Conservation (phyloP, 148 eudicot species). For the Chenopodium berlandieri region DNA sequence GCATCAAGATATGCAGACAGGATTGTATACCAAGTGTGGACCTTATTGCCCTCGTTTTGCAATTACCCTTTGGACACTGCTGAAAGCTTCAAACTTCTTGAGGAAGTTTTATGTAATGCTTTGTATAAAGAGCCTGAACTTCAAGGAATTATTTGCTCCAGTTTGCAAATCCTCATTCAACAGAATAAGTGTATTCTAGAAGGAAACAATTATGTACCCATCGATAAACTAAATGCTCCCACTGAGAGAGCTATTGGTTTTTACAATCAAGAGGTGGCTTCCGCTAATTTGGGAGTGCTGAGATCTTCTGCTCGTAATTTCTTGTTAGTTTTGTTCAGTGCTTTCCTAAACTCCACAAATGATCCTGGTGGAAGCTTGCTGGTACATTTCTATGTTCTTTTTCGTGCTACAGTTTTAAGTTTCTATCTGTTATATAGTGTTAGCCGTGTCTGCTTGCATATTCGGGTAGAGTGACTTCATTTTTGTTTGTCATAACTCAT, state of each 20-base stretch:
- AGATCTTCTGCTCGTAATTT: conserved; percentile 62
- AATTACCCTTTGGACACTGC: conserved; percentile 77
- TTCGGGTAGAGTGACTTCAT: background rate
- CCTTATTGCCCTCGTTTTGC: conserved; percentile 91
- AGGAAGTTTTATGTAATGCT: conserved; percentile 47
- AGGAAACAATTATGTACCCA: conserved; percentile 37
- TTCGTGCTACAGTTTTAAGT: background rate
- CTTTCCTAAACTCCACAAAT: conserved; percentile 55
- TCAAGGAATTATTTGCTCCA: conserved; percentile 75
- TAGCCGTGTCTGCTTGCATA: background rate
- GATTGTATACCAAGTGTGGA: conserved; percentile 77
- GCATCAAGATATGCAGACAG: conserved; percentile 74
- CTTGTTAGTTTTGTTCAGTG: conserved; percentile 50
- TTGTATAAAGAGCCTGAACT: conserved; percentile 65
- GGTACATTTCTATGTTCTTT: conserved; percentile 39
- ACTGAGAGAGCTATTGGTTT: conserved; percentile 54
- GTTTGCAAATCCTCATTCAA: conserved; percentile 79
- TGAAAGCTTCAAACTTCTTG: conserved; percentile 63
- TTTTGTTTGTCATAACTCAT: background rate
- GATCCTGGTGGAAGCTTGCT: conserved; percentile 79
- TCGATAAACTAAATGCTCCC: conserved; percentile 39
- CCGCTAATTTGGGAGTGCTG: conserved; percentile 54
- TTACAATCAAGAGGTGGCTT: conserved; percentile 64
- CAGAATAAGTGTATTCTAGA: conserved; percentile 70
- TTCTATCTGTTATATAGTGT: background rate